Base-by-base conservation (phyloP, 2,329 filamentous ascomycete genomes). In the Colletotrichum gigasporum region DNA sequence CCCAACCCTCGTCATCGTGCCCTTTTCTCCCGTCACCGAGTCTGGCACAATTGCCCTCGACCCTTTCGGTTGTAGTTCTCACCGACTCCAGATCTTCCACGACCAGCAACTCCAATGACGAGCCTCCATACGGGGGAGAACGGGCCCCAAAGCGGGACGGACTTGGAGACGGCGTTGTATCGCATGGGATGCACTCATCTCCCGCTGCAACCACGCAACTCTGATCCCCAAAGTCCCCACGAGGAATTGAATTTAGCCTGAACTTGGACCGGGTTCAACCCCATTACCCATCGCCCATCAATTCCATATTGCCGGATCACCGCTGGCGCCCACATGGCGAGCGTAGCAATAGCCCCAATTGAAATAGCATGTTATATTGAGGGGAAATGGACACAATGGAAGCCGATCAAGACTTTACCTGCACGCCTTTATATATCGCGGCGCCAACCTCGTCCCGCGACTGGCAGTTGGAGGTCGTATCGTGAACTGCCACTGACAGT, bases 101-200 rank as follows among this genome's bases (percentile, higher is more conserved):
- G 37, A 30, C 35, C 14, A 39, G 18, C 39, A n/a, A 18, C 22
- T 59, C 53, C 30, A 51, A 44, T 63, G 9, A 24, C 20, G 16
- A n/a, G 18, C 10, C 24, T 10, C 30, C 28, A 62, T 62, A 57
- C 50, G 62, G 62, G 61, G 62, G 28, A 50, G 14, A 10, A 14
- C 30, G 41, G 24, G n/a, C 22, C 16, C 41, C 30, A 41, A 28
- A 47, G 55, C 39, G 62, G 48, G 56, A 57, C 45, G 9, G 22
- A 55, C 48, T 37, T 39, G 48, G 56, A 42, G 48, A 39, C 28
- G 42, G 57, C 34, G 56, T 62, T 14, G 56, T 30, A 62, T 61
- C 50, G 62, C 35, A 62, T 55, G 56, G 62, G 62, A 65, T 18
- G 56, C 54, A 62, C 62, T 50, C 61, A 60, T 62, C 35, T 53